Evolutionary conservation across 1,139 yeast genomes (phyloP).

Genomic region (Candida sp.): DNA sequence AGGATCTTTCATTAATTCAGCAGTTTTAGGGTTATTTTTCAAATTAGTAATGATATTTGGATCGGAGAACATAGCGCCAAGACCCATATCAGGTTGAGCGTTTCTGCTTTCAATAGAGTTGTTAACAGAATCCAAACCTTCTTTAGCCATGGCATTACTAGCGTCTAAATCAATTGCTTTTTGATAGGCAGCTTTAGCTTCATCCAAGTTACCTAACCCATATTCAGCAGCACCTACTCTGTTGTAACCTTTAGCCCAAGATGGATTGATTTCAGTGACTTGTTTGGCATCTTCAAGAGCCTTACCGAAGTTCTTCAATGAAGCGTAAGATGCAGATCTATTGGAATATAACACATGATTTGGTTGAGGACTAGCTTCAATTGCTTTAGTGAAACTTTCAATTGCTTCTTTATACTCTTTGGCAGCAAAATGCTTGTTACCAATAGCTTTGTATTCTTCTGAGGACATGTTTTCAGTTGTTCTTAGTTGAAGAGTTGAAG

Average conservation of each 20-base stretch:
- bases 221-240: conserved; percentile 92
- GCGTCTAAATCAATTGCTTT: conserved; percentile 85
- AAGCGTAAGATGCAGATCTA: conserved; percentile 91
- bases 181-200: conserved; percentile 65
- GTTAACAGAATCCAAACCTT: conserved; percentile 72
- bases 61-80: conserved; percentile 74
- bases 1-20: conserved; percentile 86
- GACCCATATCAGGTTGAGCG: conserved; percentile 66
- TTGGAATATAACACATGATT: conserved; percentile 91
- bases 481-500: background rate
- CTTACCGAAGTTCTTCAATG: conserved; percentile 65
- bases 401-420: conserved; percentile 82
- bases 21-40: conserved; percentile 82
- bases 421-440: conserved; percentile 88
- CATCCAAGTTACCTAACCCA: conserved; percentile 77
- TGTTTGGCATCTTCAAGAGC: conserved; percentile 85
- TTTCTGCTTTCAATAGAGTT: conserved; percentile 46
- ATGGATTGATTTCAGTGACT: conserved; percentile 72
- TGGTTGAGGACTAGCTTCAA: conserved; percentile 75
- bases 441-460: conserved; percentile 76
- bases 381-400: conserved; percentile 80
- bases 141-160: conserved; percentile 79
- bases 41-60: conserved; percentile 77
- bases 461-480: conserved; percentile 20
- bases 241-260: conserved; percentile 94